A percentile compares a stretch with the other conserved stretches of the same genome.
phyloP scores from a whole-genome alignment of 805 yeast genomes.

The Schizosaccharomyces pombe region DNA sequence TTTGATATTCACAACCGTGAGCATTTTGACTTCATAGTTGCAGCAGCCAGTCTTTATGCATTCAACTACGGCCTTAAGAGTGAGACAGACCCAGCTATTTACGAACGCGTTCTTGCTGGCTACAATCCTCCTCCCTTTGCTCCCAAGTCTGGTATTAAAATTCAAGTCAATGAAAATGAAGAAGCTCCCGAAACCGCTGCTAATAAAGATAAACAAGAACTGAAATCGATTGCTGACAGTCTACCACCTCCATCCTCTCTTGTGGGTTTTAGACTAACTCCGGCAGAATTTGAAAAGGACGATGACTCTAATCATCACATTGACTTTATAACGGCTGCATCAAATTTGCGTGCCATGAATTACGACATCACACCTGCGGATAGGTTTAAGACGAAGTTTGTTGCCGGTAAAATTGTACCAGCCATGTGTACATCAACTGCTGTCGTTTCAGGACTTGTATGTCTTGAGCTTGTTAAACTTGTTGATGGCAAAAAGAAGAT shows the following conservation, averaged over 20 bases:
- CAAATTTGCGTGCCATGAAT: conserved; percentile 85
- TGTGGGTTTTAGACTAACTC: conserved; percentile 65
- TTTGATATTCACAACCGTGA: conserved; percentile 56
- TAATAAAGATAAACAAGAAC: conserved; percentile 32
- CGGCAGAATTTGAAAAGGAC: conserved; percentile 95
- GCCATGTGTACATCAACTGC: conserved; percentile 99
- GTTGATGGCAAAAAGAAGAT: conserved; percentile 43
- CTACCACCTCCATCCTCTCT: conserved; percentile 74
- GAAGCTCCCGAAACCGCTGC: conserved; percentile 29
- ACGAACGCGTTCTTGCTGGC: conserved; percentile 28
- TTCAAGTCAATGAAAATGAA: conserved; percentile 80
- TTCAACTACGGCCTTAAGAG: conserved; percentile 75
- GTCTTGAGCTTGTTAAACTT: conserved; percentile 77
- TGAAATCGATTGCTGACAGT: conserved; percentile 44
- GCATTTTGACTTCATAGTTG: conserved; percentile 63
- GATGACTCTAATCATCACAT: conserved; percentile 93
- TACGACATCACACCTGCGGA: conserved; percentile 35
- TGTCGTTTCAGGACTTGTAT: conserved; percentile 80
- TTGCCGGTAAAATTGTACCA: conserved; percentile 95
- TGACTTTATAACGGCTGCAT: conserved; percentile 85
- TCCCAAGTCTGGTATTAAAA: conserved; percentile 54
- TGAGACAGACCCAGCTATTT: conserved; percentile 30
- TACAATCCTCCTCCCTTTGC: conserved; percentile 37
- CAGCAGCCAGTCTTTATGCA: conserved; percentile 81
- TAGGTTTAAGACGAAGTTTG: conserved; percentile 72